phyloP scores from a whole-genome alignment of 2,329 filamentous ascomycete genomes.

The Trichoderma breve region DNA sequence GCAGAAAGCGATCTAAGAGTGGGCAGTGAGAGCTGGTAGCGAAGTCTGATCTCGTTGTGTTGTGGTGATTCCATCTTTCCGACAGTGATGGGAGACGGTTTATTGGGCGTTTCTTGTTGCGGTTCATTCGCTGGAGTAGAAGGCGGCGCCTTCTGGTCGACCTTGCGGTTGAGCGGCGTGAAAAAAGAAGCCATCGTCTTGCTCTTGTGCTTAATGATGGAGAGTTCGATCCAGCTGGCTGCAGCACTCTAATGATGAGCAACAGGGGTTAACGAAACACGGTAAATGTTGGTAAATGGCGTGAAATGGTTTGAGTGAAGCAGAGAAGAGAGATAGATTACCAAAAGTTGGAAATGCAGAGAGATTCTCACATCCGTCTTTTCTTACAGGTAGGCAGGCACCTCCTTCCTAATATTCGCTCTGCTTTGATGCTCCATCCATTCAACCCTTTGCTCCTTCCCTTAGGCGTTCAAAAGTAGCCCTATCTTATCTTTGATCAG shows the following conservation, averaged over 20 bases:
- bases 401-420: neutral
- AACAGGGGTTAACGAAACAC: too few relatives aligned
- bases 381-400: neutral
- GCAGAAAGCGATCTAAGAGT: conserved; percentile 34
- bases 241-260: neutral
- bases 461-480: neutral
- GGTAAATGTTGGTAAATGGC: neutral
- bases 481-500: neutral
- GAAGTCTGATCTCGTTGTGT: conserved; percentile 32
- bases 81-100: neutral
- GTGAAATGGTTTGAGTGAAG: neutral
- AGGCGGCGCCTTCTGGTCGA: neutral
- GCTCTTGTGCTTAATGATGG: neutral
- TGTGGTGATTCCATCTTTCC: neutral
- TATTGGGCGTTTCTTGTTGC: neutral
- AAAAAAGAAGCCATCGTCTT: neutral
- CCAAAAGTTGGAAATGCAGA: neutral
- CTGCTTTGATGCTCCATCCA: neutral
- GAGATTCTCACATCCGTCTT: neutral
- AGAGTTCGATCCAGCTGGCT: neutral
- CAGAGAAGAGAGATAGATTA: neutral
- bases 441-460: neutral
- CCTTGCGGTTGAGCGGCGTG: neutral
- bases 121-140: neutral
- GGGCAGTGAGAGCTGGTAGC: conserved; percentile 34